Conservation (phyloP, 345 rosid genomes). For the Rhodamnia argentea region DNA sequence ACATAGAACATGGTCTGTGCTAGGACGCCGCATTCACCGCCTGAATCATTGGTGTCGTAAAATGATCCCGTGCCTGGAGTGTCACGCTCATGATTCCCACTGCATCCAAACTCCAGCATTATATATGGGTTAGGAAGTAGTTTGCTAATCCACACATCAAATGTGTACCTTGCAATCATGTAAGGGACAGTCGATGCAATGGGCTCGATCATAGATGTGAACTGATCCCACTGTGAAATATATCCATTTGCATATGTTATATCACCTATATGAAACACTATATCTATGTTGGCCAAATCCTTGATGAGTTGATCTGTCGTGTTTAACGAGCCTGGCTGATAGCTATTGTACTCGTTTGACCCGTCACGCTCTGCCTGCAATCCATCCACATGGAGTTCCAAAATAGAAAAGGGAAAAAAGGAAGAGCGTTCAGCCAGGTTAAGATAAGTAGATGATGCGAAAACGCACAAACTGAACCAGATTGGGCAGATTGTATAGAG, state of each 20-base stretch:
- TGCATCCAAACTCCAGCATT: slow-evolving; percentile 9
- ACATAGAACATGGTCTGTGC: slow-evolving; percentile 40
- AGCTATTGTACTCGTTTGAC: slow-evolving; percentile 58
- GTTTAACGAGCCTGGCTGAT: slow-evolving; percentile 62
- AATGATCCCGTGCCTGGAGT: slow-evolving; percentile 63
- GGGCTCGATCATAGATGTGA: slow-evolving; percentile 75
- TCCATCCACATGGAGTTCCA: neutral
- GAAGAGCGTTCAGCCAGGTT: neutral
- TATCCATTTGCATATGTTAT: slow-evolving; percentile 64
- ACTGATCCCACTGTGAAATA: slow-evolving; percentile 81
- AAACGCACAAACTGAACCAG: neutral
- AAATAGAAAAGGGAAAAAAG: neutral
- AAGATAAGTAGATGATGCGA: neutral
- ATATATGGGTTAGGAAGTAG: neutral
- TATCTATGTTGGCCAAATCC: slow-evolving; percentile 48
- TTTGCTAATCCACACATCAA: neutral
- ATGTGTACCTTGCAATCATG: slow-evolving; percentile 56
- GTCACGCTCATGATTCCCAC: slow-evolving; percentile 77
- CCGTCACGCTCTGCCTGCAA: slow-evolving; percentile 70
- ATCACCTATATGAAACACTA: slow-evolving; percentile 75
- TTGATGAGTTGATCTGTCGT: slow-evolving; percentile 63
- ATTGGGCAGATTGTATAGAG: neutral
- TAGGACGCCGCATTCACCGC: slow-evolving; percentile 48
- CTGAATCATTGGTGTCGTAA: slow-evolving; percentile 30
- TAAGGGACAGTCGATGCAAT: slow-evolving; percentile 56